These are phyloP conservation scores for Limnomonas spitsbergensis DNA, from an alignment of 139 green algal species.

Conservation along the genomic window DNA sequence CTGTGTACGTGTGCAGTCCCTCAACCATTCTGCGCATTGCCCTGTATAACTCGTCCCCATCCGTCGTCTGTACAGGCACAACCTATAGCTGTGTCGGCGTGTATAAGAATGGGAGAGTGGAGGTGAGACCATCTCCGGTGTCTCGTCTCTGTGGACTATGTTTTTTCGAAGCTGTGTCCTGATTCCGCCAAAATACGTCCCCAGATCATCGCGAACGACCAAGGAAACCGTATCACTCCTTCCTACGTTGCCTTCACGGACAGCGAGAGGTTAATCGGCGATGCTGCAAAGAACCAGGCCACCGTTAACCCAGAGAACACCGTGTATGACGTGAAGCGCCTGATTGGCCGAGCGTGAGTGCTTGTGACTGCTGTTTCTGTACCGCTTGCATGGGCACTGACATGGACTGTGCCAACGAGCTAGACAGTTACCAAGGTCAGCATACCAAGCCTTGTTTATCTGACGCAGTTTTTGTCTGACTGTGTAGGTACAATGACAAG, in stretches of 20 bases:
- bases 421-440: too few relatives aligned
- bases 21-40: neutral
- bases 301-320: constrained; percentile 89
- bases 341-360: constrained; percentile 92
- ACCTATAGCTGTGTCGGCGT: constrained; percentile 98
- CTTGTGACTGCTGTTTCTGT: too few relatives aligned
- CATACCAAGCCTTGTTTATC: too few relatives aligned
- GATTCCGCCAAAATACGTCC: neutral
- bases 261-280: constrained; percentile 93
- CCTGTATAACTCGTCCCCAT: too few relatives aligned
- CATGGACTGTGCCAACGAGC: too few relatives aligned
- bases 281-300: constrained; percentile 97
- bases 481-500: constrained; percentile 81
- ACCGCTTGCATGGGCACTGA: too few relatives aligned
- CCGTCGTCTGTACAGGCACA: constrained; percentile 83
- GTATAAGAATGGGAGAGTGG: constrained; percentile 96
- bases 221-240: constrained; percentile 97
- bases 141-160: neutral
- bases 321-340: constrained; percentile 98
- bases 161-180: neutral
- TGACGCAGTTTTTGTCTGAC: constrained; percentile 75
- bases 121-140: constrained; percentile 35
- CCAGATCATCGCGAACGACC: constrained; percentile 96
- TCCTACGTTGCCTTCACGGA: constrained; percentile 99
- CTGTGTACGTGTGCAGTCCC: neutral